A percentile compares a stretch with the other conserved stretches of the same genome.
These are phyloP conservation scores for Nematodospora valgi DNA, from an alignment of 805 yeast species.

Conservation along the genomic window DNA sequence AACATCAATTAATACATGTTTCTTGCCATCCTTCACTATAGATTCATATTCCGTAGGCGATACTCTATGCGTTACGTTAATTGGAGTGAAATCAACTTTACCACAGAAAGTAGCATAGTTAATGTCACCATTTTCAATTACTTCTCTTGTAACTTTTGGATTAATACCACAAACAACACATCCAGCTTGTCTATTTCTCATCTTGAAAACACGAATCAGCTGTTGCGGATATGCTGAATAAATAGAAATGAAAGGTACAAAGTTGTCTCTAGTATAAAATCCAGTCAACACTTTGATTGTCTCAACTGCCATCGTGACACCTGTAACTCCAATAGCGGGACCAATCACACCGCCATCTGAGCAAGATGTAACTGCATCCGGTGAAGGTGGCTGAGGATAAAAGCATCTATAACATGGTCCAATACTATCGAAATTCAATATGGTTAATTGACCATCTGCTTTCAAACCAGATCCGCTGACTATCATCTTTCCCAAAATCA, in stretches of 20 bases:
- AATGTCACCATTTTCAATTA: slow-evolving; percentile 44
- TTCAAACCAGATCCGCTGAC: slow-evolving; percentile 91
- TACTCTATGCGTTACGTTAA: slow-evolving; percentile 46
- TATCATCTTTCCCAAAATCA: slow-evolving; percentile 61
- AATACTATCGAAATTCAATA: slow-evolving; percentile 56
- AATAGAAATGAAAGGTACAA: slow-evolving; percentile 65
- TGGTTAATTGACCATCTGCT: slow-evolving; percentile 84
- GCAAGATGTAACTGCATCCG: slow-evolving; percentile 78
- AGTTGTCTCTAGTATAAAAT: slow-evolving; percentile 45
- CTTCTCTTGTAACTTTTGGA: slow-evolving; percentile 47
- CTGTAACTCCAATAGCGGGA: slow-evolving; percentile 92
- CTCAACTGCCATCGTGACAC: slow-evolving; percentile 85
- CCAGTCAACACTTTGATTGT: slow-evolving; percentile 70
- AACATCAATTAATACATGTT: slow-evolving; percentile 60
- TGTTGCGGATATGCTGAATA: slow-evolving; percentile 69
- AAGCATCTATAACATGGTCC: slow-evolving; percentile 97
- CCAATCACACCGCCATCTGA: slow-evolving; percentile 93
- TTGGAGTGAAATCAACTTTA: slow-evolving; percentile 40
- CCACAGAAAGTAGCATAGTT: slow-evolving; percentile 83
- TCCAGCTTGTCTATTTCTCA: slow-evolving; percentile 60
- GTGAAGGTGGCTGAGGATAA: slow-evolving; percentile 87
- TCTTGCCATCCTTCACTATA: slow-evolving; percentile 4
- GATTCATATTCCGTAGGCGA: slow-evolving; percentile 35
- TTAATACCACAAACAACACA: slow-evolving; percentile 65
- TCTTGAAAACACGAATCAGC: slow-evolving; percentile 67